phyloP scores from a whole-genome alignment of 345 rosid genomes.

The Viola odorata region DNA sequence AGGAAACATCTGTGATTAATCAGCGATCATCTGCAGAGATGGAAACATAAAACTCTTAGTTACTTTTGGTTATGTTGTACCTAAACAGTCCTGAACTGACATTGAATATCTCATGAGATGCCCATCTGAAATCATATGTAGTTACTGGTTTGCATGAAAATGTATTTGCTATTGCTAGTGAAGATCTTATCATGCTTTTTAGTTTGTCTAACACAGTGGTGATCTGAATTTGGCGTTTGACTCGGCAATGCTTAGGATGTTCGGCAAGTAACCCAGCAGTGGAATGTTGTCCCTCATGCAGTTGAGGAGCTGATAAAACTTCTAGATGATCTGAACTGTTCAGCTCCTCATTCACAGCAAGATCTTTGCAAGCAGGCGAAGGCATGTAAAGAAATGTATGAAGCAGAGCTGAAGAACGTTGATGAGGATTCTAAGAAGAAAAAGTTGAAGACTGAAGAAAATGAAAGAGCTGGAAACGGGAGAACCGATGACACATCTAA shows the following conservation, averaged over 20 bases:
- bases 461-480: conserved; percentile 5
- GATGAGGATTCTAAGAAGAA: conserved; percentile 15
- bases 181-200: background rate
- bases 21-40: too few relatives aligned
- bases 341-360: conserved; percentile 36
- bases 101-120: background rate
- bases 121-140: background rate
- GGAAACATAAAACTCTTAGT: background rate
- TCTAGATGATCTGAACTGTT: conserved; percentile 22
- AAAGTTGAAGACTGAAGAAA: conserved; percentile 22
- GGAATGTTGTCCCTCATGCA: conserved; percentile 83
- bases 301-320: conserved; percentile 66
- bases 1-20: too few relatives aligned
- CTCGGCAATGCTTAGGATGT: conserved; percentile 40
- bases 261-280: conserved; percentile 48
- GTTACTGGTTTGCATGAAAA: background rate
- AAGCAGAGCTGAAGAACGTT: conserved; percentile 38
- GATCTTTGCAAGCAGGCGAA: conserved; percentile 48
- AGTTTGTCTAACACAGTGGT: background rate
- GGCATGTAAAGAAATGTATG: conserved; percentile 54
- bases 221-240: background rate
- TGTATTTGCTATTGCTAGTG: background rate
- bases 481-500: conserved; percentile 17
- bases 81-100: background rate
- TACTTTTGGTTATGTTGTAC: background rate